These are phyloP conservation scores for Yamadazyma laniorum DNA, from an alignment of 805 yeast species.

Conservation along the genomic window DNA sequence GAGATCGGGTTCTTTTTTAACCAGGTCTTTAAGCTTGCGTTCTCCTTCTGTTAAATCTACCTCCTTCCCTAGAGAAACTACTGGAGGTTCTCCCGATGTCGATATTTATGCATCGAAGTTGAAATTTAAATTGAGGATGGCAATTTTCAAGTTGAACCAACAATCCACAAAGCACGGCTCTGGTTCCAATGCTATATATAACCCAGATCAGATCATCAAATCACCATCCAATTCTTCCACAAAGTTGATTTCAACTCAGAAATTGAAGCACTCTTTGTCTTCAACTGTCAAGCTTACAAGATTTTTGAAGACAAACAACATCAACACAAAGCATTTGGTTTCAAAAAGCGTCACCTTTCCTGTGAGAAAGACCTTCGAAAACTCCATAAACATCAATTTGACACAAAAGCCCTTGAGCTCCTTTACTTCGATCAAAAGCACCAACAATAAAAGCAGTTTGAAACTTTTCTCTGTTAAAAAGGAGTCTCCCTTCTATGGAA, in stretches of 20 bases:
- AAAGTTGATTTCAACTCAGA: slow-evolving; percentile 8
- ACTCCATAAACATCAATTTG: slow-evolving; percentile 11
- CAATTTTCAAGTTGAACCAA: slow-evolving; percentile 38
- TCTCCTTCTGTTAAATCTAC: slow-evolving; percentile 4
- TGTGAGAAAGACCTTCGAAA: slow-evolving; percentile 8
- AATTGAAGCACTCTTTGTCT: slow-evolving; percentile 3
- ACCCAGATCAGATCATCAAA: slow-evolving; percentile 5
- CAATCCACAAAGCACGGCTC: neutral
- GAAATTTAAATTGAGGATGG: slow-evolving; percentile 42
- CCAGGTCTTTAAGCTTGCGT: slow-evolving; percentile 4
- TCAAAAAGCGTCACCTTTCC: slow-evolving; percentile 5
- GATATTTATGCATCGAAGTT: slow-evolving; percentile 35
- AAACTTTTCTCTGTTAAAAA: slow-evolving; percentile 39
- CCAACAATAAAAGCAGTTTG: slow-evolving; percentile 16
- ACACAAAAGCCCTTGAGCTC: slow-evolving; percentile 11
- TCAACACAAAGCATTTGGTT: slow-evolving; percentile 5
- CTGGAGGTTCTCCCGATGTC: slow-evolving; percentile 6
- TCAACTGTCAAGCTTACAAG: slow-evolving; percentile 6
- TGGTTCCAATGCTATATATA: neutral
- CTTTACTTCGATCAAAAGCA: slow-evolving; percentile 1
- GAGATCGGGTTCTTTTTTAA: slow-evolving; percentile 1
- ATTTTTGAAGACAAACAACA: slow-evolving; percentile 4
- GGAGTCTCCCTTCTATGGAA: slow-evolving; percentile 29
- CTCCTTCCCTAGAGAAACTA: neutral
- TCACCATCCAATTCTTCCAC: slow-evolving; percentile 16